Base-by-base conservation (phyloP, 495 filamentous ascomycete genomes). In the Penicillium cinerascens region DNA sequence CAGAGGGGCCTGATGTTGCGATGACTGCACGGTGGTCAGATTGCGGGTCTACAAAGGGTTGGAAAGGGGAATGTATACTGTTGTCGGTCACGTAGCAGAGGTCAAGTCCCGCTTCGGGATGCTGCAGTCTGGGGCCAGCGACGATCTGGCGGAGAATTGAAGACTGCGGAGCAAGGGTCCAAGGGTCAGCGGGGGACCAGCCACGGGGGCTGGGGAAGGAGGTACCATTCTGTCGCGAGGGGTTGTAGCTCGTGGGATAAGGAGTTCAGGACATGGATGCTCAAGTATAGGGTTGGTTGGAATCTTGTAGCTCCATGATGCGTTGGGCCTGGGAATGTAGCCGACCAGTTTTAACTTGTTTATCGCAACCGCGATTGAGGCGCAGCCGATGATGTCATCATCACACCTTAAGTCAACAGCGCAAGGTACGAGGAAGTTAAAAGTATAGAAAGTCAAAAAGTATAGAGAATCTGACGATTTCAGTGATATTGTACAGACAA, bases 61-160 rank as follows among this genome's bases (percentile, higher is more conserved):
- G 36, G 44, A 47, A 2, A 22, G 44, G 38, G 20, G 39, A 41
- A 44, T 49, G 25, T 44, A 17, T 59, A 83, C 86, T 85, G 47
- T 85, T 86, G 56, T 89, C 82, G 1, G 90, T 91, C 11, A 97
- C 91, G 69, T 98, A 98, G 76, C 92, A 98, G 38, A 98, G 83
- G 72, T 98, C 93, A 8, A 98, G 77, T 11, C 87, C 87, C 2
- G 93, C 84, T 72, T 95, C 91, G 18, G 87, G 79, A 67, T 97
- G 92, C 56, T 83, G 83, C 44, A 82, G 70, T 47, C 93, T 82
- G 16, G 92, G 92, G 9, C 91, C 87, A 38, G 89, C 88, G 21
- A 89, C 85, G 48, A 89, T 85, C 58, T 85, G 82, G 54, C 86
- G 84, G 51, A 89, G 79, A 29, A 89, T 70, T 39, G 83, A 87